Percentiles rank a stretch among this genome's conserved stretches.
Evolutionary conservation across 306 rosid species (phyloP).

Genomic region (Pterocarpus macrocarpus): DNA sequence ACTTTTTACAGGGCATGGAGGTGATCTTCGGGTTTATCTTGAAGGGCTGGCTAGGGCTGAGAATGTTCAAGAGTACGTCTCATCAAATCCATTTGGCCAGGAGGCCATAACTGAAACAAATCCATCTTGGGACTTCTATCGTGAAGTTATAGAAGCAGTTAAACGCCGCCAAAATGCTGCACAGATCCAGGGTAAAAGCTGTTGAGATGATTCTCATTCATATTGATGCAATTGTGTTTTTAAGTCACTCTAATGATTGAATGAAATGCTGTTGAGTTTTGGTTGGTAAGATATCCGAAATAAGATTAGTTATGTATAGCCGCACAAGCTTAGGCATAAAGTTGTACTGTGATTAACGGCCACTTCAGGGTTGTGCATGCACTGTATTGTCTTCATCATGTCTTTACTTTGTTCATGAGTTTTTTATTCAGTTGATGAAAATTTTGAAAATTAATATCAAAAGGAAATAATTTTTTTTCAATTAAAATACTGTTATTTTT

Average conservation of each 20-base stretch:
- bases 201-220: background rate
- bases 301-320: constrained; percentile 17
- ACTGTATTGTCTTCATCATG: background rate
- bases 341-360: background rate
- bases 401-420: background rate
- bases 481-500: background rate
- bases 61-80: constrained; percentile 68
- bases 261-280: constrained; percentile 24
- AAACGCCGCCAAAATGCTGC: constrained; percentile 10
- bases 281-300: background rate
- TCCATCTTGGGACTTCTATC: constrained; percentile 69
- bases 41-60: constrained; percentile 71
- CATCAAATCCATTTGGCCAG: constrained; percentile 79
- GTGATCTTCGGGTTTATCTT: constrained; percentile 74
- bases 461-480: background rate
- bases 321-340: background rate
- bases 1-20: constrained; percentile 70
- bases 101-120: constrained; percentile 63
- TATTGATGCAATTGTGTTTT: constrained; percentile 4
- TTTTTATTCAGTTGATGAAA: background rate
- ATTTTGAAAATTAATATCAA: background rate
- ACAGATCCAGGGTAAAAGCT: background rate
- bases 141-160: constrained; percentile 40
- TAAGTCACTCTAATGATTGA: background rate
- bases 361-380: background rate